Percentiles rank a stretch among this genome's conserved stretches.
Evolutionary conservation across 495 filamentous ascomycete genomes (phyloP).

Genomic region (Lophiostoma macrostomum): DNA sequence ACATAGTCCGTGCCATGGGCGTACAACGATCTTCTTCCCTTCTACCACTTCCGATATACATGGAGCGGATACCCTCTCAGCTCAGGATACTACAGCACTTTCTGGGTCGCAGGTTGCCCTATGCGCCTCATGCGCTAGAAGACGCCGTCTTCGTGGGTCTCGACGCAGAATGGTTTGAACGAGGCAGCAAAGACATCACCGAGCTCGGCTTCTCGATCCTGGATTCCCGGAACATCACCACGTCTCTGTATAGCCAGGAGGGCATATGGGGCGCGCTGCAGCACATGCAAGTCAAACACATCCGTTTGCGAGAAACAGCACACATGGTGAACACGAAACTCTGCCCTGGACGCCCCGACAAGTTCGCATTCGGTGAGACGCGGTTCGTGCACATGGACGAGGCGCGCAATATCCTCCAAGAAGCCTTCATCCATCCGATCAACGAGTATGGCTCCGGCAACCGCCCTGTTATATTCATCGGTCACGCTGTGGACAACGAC

Average conservation of each 20-base stretch:
- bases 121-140: neutral
- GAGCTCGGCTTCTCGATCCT: constrained; percentile 8
- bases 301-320: constrained; percentile 6
- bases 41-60: no score
- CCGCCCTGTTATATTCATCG: constrained; percentile 3
- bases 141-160: constrained; percentile 4
- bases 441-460: neutral
- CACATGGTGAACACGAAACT: constrained; percentile 5
- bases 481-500: constrained; percentile 1
- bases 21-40: no score
- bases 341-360: constrained; percentile 1
- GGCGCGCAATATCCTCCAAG: neutral
- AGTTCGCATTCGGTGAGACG: constrained; percentile 9
- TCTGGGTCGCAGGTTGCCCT: no score
- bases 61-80: no score
- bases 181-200: constrained; percentile 3
- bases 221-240: neutral
- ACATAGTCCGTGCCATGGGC: no score
- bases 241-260: neutral
- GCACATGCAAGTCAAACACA: constrained; percentile 1
- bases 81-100: no score
- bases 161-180: constrained; percentile 6
- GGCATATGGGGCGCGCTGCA: no score
- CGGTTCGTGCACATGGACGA: constrained; percentile 9
- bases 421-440: constrained; percentile 3